Base-by-base conservation (phyloP, 257 asterid species). In the Euphrasia confusa region DNA sequence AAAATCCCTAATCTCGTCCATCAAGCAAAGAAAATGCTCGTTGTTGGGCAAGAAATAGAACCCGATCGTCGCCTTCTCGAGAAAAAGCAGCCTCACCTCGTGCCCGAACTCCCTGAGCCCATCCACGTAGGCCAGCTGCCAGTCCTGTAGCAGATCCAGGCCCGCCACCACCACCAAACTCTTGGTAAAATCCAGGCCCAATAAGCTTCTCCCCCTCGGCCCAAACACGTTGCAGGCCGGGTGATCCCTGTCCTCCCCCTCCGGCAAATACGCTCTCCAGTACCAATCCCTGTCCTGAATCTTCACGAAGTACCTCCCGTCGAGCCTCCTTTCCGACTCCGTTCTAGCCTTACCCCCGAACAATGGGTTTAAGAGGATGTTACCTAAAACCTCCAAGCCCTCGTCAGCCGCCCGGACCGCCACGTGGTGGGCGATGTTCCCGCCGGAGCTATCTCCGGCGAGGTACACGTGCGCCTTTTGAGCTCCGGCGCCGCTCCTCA, bases 1-100 rank as follows among this genome's bases (percentile, higher is more conserved):
- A 65, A 86, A 86, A 61, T 50, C 68, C 7, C 42, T 78, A 33
- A 89, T 86, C 67, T 83, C 86, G 27, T 84, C 82, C 89, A 89
- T 89, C 48, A 89, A 77, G 71, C 78, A 55, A 15, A 67, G 78
- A 60, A 82, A 89, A 58, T 89, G 89, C 15, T 84, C 84, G 45
- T 86, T 89, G 39, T 89, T 89, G 1, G 97, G 97, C 81, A 89
- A 71, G 87, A 89, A 86, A 45, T 86, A 89, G 81, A 89, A 89
- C 35, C 97, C 97, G 8, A 89, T 82, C 0, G 97, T 89, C 4
- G 97, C 97, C 71, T 84, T 64, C 17, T 86, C 81, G 0, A 89
- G 83, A 32, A 65, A 86, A n/a, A 89, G 72, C 0, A 79, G 80
- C 24, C 72, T 79, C 67, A 89, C 95, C 33, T 75, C 78, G 0